Evolutionary conservation across 2,329 filamentous ascomycete species (phyloP).

Genomic region (Dactylellina drechsleri): DNA sequence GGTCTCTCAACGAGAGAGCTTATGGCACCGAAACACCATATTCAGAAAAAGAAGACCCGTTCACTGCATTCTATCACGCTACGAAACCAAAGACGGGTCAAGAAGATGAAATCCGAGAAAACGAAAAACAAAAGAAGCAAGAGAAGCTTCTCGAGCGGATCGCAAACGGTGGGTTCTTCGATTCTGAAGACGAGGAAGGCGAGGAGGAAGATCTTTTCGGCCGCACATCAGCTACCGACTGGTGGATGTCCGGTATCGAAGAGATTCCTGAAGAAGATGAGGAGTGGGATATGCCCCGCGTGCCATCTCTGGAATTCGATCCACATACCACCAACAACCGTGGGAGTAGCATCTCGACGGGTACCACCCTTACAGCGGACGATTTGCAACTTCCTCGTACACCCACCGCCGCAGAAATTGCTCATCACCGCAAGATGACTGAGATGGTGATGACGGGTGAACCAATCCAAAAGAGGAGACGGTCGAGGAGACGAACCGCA

Average conservation of each 20-base stretch:
- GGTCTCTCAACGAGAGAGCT: slow-evolving; percentile 24
- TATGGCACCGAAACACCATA: slow-evolving; percentile 15
- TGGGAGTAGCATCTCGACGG: slow-evolving; percentile 42
- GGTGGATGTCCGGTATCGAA: slow-evolving; percentile 48
- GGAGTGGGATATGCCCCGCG: slow-evolving; percentile 39
- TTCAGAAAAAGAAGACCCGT: slow-evolving; percentile 32
- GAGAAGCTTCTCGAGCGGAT: slow-evolving; percentile 30
- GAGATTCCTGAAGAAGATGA: slow-evolving; percentile 34
- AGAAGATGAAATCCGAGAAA: slow-evolving; percentile 19
- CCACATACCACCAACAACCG: slow-evolving; percentile 18
- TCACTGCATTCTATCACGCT: slow-evolving; percentile 38
- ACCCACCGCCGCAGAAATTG: slow-evolving; percentile 31
- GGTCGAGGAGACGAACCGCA: slow-evolving; percentile 39
- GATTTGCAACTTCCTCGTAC: slow-evolving; percentile 28
- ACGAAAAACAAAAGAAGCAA: slow-evolving; percentile 35
- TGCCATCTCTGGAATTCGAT: slow-evolving; percentile 52
- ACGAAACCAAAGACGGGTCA: slow-evolving; percentile 36
- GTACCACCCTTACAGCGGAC: slow-evolving; percentile 30
- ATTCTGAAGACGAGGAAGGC: slow-evolving; percentile 30
- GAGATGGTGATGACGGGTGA: slow-evolving; percentile 28
- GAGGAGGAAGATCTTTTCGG: slow-evolving; percentile 21
- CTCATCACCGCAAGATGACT: slow-evolving; percentile 38
- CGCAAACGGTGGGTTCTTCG: slow-evolving; percentile 41
- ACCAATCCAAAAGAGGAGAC: slow-evolving; percentile 14
- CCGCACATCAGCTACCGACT: slow-evolving; percentile 23